A percentile compares a stretch with the other conserved stretches of the same genome.
These are phyloP conservation scores for Glycine latifolia DNA, from an alignment of 306 rosid genomes.

Conservation along the genomic window DNA sequence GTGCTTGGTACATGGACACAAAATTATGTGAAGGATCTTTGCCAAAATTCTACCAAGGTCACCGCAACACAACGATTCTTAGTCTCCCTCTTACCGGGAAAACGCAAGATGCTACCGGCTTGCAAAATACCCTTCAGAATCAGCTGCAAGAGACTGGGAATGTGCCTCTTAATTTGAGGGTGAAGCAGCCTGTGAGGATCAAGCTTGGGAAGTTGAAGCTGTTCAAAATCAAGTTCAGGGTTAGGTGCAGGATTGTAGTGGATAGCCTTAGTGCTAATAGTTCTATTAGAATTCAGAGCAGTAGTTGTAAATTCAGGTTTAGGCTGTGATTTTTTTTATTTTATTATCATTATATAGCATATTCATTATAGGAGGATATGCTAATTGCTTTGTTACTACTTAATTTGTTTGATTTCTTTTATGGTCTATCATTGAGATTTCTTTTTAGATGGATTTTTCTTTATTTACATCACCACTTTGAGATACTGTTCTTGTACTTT, in stretches of 20 bases:
- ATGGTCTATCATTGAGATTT: slow-evolving; percentile 39
- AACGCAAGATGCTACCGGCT: slow-evolving; percentile 54
- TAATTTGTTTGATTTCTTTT: slow-evolving; percentile 43
- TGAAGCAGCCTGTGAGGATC: slow-evolving; percentile 74
- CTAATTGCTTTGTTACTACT: slow-evolving; percentile 23
- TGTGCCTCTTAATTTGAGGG: slow-evolving; percentile 64
- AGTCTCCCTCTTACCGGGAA: slow-evolving; percentile 57
- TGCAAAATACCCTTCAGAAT: slow-evolving; percentile 38
- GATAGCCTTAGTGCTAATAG: slow-evolving; percentile 51
- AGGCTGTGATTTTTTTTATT: slow-evolving; percentile 31
- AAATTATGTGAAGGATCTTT: slow-evolving; percentile 67
- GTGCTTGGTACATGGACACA: slow-evolving; percentile 64
- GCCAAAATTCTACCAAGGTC: slow-evolving; percentile 89
- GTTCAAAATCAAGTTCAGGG: slow-evolving; percentile 62
- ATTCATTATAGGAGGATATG: slow-evolving; percentile 12
- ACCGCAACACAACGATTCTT: slow-evolving; percentile 69
- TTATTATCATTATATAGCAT: neutral
- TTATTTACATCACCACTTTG: slow-evolving; percentile 36
- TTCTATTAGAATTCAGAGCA: slow-evolving; percentile 47
- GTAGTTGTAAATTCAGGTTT: slow-evolving; percentile 52
- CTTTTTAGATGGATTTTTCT: slow-evolving; percentile 12
- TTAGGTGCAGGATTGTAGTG: slow-evolving; percentile 65
- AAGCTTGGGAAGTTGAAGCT: slow-evolving; percentile 80
- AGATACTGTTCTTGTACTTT: slow-evolving; percentile 36
- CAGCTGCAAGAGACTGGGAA: slow-evolving; percentile 50